Conservation (phyloP, 768 basidiomycete species). For the Collybia sordida region DNA sequence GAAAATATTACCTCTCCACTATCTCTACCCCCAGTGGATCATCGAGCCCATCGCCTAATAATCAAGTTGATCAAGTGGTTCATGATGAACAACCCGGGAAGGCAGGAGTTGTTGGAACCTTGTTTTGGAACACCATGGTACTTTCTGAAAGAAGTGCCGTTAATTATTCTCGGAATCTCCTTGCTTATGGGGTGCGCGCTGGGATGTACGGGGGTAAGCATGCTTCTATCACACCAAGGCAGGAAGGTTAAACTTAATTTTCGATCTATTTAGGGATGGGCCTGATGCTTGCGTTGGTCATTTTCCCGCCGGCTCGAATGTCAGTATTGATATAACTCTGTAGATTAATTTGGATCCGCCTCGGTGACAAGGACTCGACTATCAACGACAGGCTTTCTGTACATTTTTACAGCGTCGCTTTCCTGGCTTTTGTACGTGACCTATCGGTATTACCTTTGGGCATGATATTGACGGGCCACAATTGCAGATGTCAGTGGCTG, state of each 20-base stretch:
- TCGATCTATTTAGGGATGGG: constrained; percentile 35
- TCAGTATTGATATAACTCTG: constrained; percentile 24
- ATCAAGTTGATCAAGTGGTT: constrained; percentile 1
- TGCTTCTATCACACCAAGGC: neutral
- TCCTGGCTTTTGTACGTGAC: constrained; percentile 43
- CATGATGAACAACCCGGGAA: constrained; percentile 19
- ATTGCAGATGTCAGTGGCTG: constrained; percentile 54
- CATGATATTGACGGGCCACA: neutral
- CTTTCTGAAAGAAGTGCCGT: constrained; percentile 44
- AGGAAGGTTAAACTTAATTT: neutral
- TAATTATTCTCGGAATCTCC: constrained; percentile 53
- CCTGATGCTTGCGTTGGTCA: constrained; percentile 39
- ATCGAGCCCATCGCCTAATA: neutral
- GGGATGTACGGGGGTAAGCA: constrained; percentile 52
- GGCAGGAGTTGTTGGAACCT: constrained; percentile 25
- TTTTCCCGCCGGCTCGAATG: neutral
- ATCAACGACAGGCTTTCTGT: constrained; percentile 52
- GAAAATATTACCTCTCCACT: constrained; percentile 32
- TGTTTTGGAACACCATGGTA: constrained; percentile 43
- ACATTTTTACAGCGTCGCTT: constrained; percentile 58
- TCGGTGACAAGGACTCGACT: constrained; percentile 36
- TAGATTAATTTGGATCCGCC: constrained; percentile 53
- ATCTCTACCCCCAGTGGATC: neutral
- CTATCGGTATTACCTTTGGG: neutral
- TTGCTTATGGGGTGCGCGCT: constrained; percentile 56